Conservation (phyloP, 306 rosid genomes). For the Hippophae gyantsensis region DNA sequence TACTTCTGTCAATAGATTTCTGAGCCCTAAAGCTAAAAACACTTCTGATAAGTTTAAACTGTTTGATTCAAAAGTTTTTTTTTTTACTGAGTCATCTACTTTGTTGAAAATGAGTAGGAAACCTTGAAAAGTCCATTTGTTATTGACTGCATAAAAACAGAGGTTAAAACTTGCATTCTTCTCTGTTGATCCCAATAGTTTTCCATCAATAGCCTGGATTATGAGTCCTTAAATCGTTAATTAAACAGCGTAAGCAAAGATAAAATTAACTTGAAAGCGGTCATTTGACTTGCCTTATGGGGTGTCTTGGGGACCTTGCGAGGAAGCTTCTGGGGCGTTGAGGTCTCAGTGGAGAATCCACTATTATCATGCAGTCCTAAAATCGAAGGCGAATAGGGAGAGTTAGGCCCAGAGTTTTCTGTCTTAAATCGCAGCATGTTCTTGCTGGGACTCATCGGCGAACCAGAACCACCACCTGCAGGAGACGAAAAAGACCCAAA, state of each 20-base stretch:
- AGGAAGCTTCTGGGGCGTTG: conserved; percentile 90
- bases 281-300: conserved; percentile 46
- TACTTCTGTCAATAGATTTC: too few relatives aligned
- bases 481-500: conserved; percentile 58
- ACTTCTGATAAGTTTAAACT: too few relatives aligned
- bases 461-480: conserved; percentile 39
- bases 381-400: conserved; percentile 74
- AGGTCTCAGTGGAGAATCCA: conserved; percentile 40
- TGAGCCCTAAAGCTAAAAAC: too few relatives aligned
- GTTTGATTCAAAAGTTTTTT: too few relatives aligned
- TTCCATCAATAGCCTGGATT: too few relatives aligned
- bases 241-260: background rate
- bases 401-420: conserved; percentile 55
- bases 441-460: conserved; percentile 81
- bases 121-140: too few relatives aligned
- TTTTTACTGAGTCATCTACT: too few relatives aligned
- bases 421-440: conserved; percentile 90
- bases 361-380: conserved; percentile 34
- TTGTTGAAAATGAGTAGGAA: too few relatives aligned
- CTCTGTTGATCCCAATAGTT: too few relatives aligned
- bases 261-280: background rate
- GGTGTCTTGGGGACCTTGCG: conserved; percentile 96
- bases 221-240: too few relatives aligned
- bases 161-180: too few relatives aligned
- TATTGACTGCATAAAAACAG: too few relatives aligned